A percentile compares a stretch with the other conserved stretches of the same genome.
Evolutionary conservation across 495 filamentous ascomycete species (phyloP).

Genomic region (Margaritispora aquatica): DNA sequence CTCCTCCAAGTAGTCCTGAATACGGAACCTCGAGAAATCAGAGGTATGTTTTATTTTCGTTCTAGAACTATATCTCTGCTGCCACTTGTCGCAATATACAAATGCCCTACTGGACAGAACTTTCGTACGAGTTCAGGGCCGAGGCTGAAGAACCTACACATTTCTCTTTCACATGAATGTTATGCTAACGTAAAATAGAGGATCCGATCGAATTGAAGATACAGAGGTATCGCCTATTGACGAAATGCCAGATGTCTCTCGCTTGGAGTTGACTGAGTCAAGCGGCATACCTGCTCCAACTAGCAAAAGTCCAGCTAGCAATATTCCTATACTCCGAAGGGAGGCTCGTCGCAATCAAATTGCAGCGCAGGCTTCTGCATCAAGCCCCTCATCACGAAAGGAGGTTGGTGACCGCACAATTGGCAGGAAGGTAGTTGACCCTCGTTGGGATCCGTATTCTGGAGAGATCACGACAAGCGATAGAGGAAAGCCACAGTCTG

Average conservation of each 20-base stretch:
- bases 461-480: conserved; percentile 40
- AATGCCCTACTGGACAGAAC: too few species aligned
- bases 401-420: conserved; percentile 2
- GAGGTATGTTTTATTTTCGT: too few species aligned
- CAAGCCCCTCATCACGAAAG: conserved; percentile 1
- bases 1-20: conserved; percentile 24
- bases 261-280: conserved; percentile 18
- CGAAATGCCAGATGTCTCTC: conserved; percentile 34
- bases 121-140: too few species aligned
- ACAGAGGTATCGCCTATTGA: conserved; percentile 49
- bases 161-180: not conserved
- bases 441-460: conserved; percentile 41
- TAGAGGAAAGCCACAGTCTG: conserved; percentile 38
- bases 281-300: conserved; percentile 14
- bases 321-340: conserved; percentile 44
- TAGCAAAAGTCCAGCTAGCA: conserved; percentile 26
- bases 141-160: too few species aligned
- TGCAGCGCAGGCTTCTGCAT: conserved; percentile 7
- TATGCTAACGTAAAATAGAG: conserved; percentile 11
- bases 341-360: conserved; percentile 27
- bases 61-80: too few species aligned
- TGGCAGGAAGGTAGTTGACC: conserved; percentile 13
- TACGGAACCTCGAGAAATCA: not conserved
- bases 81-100: too few species aligned
- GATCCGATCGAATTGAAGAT: conserved; percentile 15